Percentiles rank a stretch among this genome's conserved stretches.
Conservation (phyloP, 1,139 yeast genomes). For the Suhomyces anneliseae region DNA sequence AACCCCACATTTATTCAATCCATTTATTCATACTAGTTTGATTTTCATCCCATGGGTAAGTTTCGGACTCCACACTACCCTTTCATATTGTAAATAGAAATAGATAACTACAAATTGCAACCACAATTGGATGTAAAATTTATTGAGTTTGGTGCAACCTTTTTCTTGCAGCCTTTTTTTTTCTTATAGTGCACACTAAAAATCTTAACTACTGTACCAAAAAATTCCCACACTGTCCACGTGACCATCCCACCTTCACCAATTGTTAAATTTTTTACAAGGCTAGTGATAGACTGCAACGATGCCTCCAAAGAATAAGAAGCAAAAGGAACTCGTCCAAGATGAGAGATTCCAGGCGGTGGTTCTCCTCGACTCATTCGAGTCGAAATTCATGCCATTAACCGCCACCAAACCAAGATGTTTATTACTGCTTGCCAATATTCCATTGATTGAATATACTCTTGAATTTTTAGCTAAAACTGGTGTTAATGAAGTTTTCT, state of each 20-base stretch:
- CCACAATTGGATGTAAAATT: no score
- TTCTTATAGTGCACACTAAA: no score
- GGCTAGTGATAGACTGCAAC: not conserved
- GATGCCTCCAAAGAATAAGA: slow-evolving; percentile 51
- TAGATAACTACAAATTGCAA: no score
- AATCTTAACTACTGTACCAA: no score
- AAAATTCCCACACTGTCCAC: not conserved
- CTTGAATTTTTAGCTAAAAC: slow-evolving; percentile 90
- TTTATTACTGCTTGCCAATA: slow-evolving; percentile 85
- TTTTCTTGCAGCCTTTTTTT: no score
- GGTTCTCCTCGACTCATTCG: slow-evolving; percentile 90
- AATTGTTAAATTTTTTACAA: slow-evolving; percentile 3
- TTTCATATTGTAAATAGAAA: no score
- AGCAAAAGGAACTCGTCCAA: slow-evolving; percentile 56
- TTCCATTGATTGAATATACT: slow-evolving; percentile 92
- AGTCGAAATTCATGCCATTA: slow-evolving; percentile 89
- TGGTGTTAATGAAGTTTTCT: slow-evolving; percentile 83
- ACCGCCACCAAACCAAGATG: slow-evolving; percentile 86
- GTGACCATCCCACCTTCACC: not conserved
- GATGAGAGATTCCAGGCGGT: slow-evolving; percentile 88
- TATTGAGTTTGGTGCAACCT: no score
- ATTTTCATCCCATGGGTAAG: no score
- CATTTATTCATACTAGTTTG: no score
- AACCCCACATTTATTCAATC: no score
- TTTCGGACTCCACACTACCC: no score